These are phyloP conservation scores for Glonium stellatum DNA, from an alignment of 495 filamentous ascomycete genomes.

Conservation along the genomic window DNA sequence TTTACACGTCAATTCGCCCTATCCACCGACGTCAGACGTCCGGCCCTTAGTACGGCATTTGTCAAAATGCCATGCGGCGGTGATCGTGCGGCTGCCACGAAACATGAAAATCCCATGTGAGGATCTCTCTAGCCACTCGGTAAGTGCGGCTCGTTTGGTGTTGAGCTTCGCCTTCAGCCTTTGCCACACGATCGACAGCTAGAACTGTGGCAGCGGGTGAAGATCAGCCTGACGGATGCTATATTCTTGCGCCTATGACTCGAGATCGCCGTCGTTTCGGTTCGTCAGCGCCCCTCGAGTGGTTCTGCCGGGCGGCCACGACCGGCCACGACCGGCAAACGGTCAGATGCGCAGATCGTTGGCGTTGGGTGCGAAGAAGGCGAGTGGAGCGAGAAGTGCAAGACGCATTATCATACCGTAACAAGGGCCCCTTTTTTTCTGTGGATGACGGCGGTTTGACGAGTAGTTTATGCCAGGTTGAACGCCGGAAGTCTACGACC, in stretches of 20 bases:
- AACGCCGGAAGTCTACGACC: no score
- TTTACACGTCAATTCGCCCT: no score
- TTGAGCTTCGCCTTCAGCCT: not conserved
- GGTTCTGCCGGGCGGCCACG: not conserved
- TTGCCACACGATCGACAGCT: constrained; percentile 1
- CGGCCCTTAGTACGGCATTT: not conserved
- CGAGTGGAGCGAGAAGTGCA: not conserved
- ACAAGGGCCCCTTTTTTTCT: not conserved
- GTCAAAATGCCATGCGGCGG: not conserved
- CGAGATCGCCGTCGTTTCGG: not conserved
- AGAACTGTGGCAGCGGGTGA: not conserved
- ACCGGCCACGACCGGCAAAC: not conserved
- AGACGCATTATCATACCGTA: not conserved
- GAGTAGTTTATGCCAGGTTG: no score
- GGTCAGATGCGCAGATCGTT: not conserved
- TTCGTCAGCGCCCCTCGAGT: not conserved
- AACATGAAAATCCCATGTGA: not conserved
- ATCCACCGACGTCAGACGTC: no score
- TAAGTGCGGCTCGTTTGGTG: not conserved
- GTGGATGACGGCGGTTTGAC: no score
- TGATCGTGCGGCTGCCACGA: not conserved
- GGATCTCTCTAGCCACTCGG: not conserved
- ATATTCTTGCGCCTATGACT: not conserved
- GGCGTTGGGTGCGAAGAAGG: not conserved
- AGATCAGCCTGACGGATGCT: constrained; percentile 1